Conservation (phyloP, 805 yeast genomes). For the Nakazawaea peltata region DNA sequence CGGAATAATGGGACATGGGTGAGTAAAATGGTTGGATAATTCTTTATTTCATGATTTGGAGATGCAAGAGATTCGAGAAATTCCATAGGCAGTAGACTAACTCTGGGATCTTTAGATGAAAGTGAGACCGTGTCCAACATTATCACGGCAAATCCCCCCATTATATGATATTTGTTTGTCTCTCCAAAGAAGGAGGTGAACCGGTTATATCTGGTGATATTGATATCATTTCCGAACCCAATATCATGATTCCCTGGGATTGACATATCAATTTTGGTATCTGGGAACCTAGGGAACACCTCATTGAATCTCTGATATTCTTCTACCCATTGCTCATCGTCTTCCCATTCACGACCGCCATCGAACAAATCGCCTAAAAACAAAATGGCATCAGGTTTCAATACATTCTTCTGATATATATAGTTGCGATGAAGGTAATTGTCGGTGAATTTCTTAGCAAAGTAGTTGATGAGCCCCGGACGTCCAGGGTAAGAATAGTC, state of each 20-base stretch:
- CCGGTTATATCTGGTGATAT: slow-evolving; percentile 46
- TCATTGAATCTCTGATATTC: slow-evolving; percentile 64
- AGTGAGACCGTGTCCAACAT: slow-evolving; percentile 79
- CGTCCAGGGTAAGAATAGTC: slow-evolving; percentile 77
- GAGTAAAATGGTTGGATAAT: slow-evolving; percentile 58
- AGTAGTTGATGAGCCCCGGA: slow-evolving; percentile 36
- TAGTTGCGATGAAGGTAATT: slow-evolving; percentile 75
- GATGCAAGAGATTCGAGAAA: slow-evolving; percentile 38
- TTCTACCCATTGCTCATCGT: slow-evolving; percentile 49
- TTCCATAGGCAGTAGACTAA: slow-evolving; percentile 38
- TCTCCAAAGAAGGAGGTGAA: slow-evolving; percentile 72
- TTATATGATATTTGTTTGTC: slow-evolving; percentile 42
- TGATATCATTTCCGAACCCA: slow-evolving; percentile 78
- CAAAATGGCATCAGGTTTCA: slow-evolving; percentile 69
- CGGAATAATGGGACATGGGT: slow-evolving; percentile 88
- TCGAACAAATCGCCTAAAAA: slow-evolving; percentile 92
- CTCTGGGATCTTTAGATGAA: slow-evolving; percentile 37
- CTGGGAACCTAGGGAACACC: slow-evolving; percentile 54
- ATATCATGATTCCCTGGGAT: slow-evolving; percentile 95
- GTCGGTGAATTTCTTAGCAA: slow-evolving; percentile 63
- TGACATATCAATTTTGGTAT: slow-evolving; percentile 27
- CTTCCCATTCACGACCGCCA: slow-evolving; percentile 87
- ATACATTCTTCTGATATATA: slow-evolving; percentile 41
- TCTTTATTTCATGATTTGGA: slow-evolving; percentile 15
- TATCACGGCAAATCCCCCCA: slow-evolving; percentile 68